phyloP scores from a whole-genome alignment of 257 asterid species.

The Forsythia suspensa region DNA sequence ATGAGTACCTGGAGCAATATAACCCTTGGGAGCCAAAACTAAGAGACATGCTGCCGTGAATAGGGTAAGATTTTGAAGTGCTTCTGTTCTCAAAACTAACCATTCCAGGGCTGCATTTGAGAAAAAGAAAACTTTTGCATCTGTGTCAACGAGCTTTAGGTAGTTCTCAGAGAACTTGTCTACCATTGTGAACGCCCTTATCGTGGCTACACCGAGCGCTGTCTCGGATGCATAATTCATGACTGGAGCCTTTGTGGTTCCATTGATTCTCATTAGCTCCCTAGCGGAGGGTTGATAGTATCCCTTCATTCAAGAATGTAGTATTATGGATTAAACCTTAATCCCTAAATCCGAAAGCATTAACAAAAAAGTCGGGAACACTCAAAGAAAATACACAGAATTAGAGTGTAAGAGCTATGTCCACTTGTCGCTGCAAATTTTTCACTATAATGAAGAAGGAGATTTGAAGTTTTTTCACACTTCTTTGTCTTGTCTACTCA shows the following conservation, averaged over 20 bases:
- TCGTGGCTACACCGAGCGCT: constrained; percentile 67
- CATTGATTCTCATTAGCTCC: constrained; percentile 81
- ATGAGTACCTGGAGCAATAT: constrained; percentile 53
- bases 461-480: neutral
- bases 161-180: constrained; percentile 60
- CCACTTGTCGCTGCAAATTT: no score
- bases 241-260: constrained; percentile 81
- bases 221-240: constrained; percentile 82
- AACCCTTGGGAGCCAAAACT: constrained; percentile 47
- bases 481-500: neutral
- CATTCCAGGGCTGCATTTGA: constrained; percentile 71
- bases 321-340: neutral
- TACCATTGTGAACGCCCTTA: constrained; percentile 57
- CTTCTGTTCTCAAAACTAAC: constrained; percentile 71
- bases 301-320: constrained; percentile 38
- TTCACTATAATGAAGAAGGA: neutral
- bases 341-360: neutral
- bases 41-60: constrained; percentile 59
- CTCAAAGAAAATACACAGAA: no score
- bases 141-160: constrained; percentile 56
- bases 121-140: constrained; percentile 65
- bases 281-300: constrained; percentile 74
- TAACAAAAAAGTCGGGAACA: neutral
- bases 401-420: neutral
- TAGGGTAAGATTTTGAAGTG: constrained; percentile 65